These are phyloP conservation scores for Pholiota molesta DNA, from an alignment of 768 basidiomycete genomes.

Conservation along the genomic window DNA sequence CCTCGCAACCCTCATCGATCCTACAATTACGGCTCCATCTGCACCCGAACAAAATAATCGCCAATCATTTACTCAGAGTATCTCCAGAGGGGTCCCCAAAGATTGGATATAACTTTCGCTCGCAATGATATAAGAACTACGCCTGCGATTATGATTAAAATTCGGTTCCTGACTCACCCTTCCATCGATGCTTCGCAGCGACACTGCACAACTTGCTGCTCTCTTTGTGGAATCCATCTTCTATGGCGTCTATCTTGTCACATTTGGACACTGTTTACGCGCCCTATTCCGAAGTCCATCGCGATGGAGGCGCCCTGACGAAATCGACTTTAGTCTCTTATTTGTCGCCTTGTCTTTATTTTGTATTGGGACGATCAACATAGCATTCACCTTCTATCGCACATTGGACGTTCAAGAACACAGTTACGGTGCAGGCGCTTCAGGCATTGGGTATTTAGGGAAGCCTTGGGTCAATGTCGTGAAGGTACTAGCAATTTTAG, in stretches of 20 bases:
- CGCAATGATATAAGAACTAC: not conserved
- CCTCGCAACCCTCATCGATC: not conserved
- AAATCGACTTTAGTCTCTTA: not conserved
- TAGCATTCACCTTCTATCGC: not conserved
- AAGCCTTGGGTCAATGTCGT: not conserved
- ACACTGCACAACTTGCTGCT: conserved; percentile 13
- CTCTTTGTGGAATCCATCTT: conserved; percentile 18
- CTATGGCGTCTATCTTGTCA: conserved; percentile 20
- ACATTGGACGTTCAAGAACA: not conserved
- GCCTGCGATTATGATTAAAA: not conserved
- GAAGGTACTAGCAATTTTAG: not conserved
- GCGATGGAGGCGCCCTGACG: not conserved
- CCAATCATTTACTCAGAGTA: not conserved
- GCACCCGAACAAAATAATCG: not conserved
- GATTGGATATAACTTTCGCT: not conserved
- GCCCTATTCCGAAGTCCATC: not conserved
- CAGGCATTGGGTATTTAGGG: not conserved
- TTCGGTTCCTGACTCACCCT: not conserved
- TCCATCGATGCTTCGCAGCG: conserved; percentile 9
- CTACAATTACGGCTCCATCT: not conserved
- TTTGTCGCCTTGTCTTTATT: not conserved
- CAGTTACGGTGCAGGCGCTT: not conserved
- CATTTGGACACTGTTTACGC: conserved; percentile 11
- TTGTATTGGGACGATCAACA: not conserved
- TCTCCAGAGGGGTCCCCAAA: not conserved